These are phyloP conservation scores for Coniferiporia sulphurascens DNA, from an alignment of 1,284 basidiomycete species.

Conservation along the genomic window DNA sequence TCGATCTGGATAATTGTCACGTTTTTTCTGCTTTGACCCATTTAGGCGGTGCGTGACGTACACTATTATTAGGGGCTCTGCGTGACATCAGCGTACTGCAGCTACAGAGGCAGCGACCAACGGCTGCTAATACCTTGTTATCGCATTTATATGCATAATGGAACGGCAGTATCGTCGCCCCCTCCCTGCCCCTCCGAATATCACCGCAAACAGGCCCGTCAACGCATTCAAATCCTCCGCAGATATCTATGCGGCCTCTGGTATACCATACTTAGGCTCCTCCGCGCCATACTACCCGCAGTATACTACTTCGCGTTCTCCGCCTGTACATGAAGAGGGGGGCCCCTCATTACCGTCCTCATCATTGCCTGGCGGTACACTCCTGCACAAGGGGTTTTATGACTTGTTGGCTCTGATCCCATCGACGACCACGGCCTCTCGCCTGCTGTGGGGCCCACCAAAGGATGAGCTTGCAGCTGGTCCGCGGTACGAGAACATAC, in stretches of 20 bases:
- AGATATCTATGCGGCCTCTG: slow-evolving; percentile 35
- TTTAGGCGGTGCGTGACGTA: no score
- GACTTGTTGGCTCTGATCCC: slow-evolving; percentile 79
- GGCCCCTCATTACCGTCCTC: slow-evolving; percentile 32
- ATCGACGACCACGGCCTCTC: slow-evolving; percentile 49
- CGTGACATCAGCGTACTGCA: background rate
- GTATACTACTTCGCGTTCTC: slow-evolving; percentile 26
- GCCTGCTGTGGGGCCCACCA: slow-evolving; percentile 51
- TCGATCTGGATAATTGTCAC: no score
- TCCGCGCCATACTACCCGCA: slow-evolving; percentile 26
- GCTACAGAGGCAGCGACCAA: background rate
- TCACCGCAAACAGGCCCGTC: slow-evolving; percentile 27
- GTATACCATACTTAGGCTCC: slow-evolving; percentile 36
- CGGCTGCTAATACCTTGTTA: background rate
- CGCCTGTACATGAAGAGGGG: slow-evolving; percentile 37
- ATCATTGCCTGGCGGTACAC: slow-evolving; percentile 52
- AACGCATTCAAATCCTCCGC: slow-evolving; percentile 31
- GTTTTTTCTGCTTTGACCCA: no score
- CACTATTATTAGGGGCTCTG: no score
- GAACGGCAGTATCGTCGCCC: slow-evolving; percentile 30
- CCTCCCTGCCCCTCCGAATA: slow-evolving; percentile 39
- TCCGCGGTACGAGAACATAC: slow-evolving; percentile 58
- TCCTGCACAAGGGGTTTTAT: slow-evolving; percentile 83
- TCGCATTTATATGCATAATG: slow-evolving; percentile 1
- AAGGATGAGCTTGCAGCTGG: slow-evolving; percentile 42